These are phyloP conservation scores for Dictyostelium firmibasis DNA, from an alignment of 78 protist species.

Conservation along the genomic window DNA sequence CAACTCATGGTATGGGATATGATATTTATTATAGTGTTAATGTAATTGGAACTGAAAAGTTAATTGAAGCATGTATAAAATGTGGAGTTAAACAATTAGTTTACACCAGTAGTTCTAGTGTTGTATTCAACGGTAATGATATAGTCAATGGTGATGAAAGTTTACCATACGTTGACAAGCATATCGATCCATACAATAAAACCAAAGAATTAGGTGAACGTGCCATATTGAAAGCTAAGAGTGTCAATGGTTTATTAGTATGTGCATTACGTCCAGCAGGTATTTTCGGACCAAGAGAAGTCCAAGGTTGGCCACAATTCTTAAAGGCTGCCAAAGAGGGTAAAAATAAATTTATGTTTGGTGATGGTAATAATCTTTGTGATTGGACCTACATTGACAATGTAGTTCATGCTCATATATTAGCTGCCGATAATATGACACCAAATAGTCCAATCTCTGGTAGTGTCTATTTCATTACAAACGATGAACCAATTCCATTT, in stretches of 20 bases:
- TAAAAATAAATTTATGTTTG: slow-evolving; percentile 74
- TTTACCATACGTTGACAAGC: slow-evolving; percentile 20
- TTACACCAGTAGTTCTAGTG: slow-evolving; percentile 75
- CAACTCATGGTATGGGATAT: slow-evolving; percentile 79
- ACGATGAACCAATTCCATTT: slow-evolving; percentile 72
- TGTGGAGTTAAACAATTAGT: slow-evolving; percentile 34
- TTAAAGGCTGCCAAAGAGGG: slow-evolving; percentile 67
- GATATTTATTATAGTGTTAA: slow-evolving; percentile 69
- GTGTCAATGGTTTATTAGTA: slow-evolving; percentile 5
- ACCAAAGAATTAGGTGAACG: slow-evolving; percentile 78
- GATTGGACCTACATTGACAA: slow-evolving; percentile 85
- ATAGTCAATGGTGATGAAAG: slow-evolving; percentile 81
- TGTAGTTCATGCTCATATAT: slow-evolving; percentile 71
- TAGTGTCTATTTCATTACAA: slow-evolving; percentile 64
- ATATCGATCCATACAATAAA: slow-evolving; percentile 71
- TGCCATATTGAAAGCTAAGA: slow-evolving; percentile 17
- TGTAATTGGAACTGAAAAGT: slow-evolving; percentile 74
- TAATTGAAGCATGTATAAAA: slow-evolving; percentile 44
- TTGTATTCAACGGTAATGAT: slow-evolving; percentile 67
- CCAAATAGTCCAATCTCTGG: slow-evolving; percentile 10
- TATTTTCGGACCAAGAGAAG: slow-evolving; percentile 81
- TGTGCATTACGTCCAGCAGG: slow-evolving; percentile 81
- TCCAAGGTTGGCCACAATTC: slow-evolving; percentile 76
- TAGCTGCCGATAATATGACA: slow-evolving; percentile 59
- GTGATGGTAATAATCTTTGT: slow-evolving; percentile 33